Conservation (phyloP, 345 rosid species). For the Brassica incana region DNA sequence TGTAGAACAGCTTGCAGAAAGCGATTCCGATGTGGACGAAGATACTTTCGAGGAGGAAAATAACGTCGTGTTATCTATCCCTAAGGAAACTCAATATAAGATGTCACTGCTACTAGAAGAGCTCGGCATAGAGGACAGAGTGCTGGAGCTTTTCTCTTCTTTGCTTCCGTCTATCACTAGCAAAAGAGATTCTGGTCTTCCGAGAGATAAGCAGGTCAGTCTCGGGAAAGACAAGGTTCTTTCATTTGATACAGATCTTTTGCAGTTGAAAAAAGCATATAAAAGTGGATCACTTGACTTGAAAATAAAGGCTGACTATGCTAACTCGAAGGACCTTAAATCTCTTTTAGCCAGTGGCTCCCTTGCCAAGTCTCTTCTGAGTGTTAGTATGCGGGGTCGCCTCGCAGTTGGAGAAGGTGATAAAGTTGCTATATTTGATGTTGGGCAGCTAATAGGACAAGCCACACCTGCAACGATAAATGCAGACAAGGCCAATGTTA, state of each 20-base stretch:
- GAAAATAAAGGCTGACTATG: slow-evolving; percentile 94
- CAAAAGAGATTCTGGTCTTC: slow-evolving; percentile 70
- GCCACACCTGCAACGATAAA: slow-evolving; percentile 85
- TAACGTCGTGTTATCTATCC: slow-evolving; percentile 54
- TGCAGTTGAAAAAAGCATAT: slow-evolving; percentile 93
- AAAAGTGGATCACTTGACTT: slow-evolving; percentile 98
- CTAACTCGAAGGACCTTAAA: slow-evolving; percentile 90
- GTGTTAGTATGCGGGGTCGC: slow-evolving; percentile 89
- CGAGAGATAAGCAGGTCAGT: slow-evolving; percentile 63
- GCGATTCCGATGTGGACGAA: slow-evolving; percentile 93
- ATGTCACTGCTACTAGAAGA: slow-evolving; percentile 70
- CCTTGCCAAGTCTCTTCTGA: slow-evolving; percentile 90
- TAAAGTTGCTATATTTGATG: slow-evolving; percentile 95
- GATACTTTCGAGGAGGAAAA: slow-evolving; percentile 62
- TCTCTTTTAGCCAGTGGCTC: slow-evolving; percentile 84
- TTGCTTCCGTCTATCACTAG: slow-evolving; percentile 73
- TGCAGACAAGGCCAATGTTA: slow-evolving; percentile 92
- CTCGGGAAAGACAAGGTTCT: slow-evolving; percentile 80
- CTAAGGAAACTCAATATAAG: slow-evolving; percentile 69
- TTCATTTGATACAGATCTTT: slow-evolving; percentile 72
- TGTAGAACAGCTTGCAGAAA: slow-evolving; percentile 79
- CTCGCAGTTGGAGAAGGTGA: slow-evolving; percentile 99
- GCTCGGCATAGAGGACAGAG: slow-evolving; percentile 72
- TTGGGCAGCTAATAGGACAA: slow-evolving; percentile 90
- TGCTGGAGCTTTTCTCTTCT: slow-evolving; percentile 72